Conservation (phyloP, 1,284 basidiomycete genomes). For the Pulchroboletus neoregius region DNA sequence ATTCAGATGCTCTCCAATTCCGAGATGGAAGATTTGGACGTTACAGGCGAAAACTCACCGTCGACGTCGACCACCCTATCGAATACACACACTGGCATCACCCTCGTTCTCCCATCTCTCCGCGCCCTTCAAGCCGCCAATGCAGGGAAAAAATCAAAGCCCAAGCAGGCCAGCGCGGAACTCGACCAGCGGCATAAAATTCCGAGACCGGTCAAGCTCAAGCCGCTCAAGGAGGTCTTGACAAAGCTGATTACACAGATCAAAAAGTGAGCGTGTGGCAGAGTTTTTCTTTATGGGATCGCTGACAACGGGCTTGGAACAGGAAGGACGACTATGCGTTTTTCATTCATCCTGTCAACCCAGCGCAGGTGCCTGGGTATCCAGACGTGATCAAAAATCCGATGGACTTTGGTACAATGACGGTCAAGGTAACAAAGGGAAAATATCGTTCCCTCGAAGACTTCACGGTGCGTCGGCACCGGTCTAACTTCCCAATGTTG, state of each 20-base stretch:
- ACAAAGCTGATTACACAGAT: constrained; percentile 62
- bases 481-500: neutral
- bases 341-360: constrained; percentile 71
- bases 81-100: constrained; percentile 32
- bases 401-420: constrained; percentile 84
- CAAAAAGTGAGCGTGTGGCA: constrained; percentile 54
- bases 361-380: constrained; percentile 64
- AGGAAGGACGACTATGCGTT: constrained; percentile 87
- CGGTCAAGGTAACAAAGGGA: constrained; percentile 57
- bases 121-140: constrained; percentile 35
- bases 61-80: constrained; percentile 16
- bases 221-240: constrained; percentile 72
- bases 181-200: constrained; percentile 39
- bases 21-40: constrained; percentile 27
- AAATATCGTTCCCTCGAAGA: constrained; percentile 73
- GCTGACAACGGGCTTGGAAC: constrained; percentile 11
- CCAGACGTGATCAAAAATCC: constrained; percentile 63
- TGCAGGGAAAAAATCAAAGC: constrained; percentile 30
- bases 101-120: constrained; percentile 48
- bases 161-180: constrained; percentile 17
- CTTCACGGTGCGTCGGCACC: constrained; percentile 53
- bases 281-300: constrained; percentile 5
- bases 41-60: constrained; percentile 21
- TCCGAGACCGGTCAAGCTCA: constrained; percentile 62
- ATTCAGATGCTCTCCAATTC: constrained; percentile 10